These are phyloP conservation scores for Sambucus nigra DNA, from an alignment of 129 eudicot species.

Conservation along the genomic window DNA sequence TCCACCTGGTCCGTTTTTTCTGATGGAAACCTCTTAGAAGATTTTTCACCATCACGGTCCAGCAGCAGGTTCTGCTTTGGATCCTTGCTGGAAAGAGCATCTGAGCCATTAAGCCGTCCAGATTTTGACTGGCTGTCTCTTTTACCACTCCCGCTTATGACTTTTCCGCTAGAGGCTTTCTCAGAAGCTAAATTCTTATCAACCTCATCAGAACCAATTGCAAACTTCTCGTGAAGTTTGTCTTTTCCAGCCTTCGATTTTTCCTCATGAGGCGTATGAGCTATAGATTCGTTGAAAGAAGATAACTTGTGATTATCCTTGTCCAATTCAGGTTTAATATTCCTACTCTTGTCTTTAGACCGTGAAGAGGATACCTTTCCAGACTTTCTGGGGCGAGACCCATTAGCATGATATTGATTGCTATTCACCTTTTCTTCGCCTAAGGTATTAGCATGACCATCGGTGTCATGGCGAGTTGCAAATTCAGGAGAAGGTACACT, in stretches of 20 bases:
- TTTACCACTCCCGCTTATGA: slow-evolving; percentile 20
- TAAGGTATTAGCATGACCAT: slow-evolving; percentile 9
- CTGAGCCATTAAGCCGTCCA: slow-evolving; percentile 19
- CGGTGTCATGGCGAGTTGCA: slow-evolving; percentile 17
- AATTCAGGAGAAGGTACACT: slow-evolving; percentile 22
- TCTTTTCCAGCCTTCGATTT: slow-evolving; percentile 36
- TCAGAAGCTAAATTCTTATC: slow-evolving; percentile 31
- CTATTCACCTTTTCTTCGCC: slow-evolving; percentile 27
- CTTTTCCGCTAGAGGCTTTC: slow-evolving; percentile 40
- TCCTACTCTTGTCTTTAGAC: slow-evolving; percentile 47
- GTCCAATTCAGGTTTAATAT: slow-evolving; percentile 39
- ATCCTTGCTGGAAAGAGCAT: slow-evolving; percentile 23
- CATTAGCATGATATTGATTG: slow-evolving; percentile 24
- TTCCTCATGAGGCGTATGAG: slow-evolving; percentile 21
- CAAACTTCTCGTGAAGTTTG: slow-evolving; percentile 44
- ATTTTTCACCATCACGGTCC: slow-evolving; percentile 35
- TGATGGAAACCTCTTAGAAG: slow-evolving; percentile 29
- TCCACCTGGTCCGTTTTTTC: slow-evolving; percentile 27
- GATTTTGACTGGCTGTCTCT: slow-evolving; percentile 21
- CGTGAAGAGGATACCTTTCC: slow-evolving; percentile 59
- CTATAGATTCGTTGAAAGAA: slow-evolving; percentile 22
- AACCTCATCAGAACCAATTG: slow-evolving; percentile 24
- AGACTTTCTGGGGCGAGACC: slow-evolving; percentile 30
- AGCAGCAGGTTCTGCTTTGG: slow-evolving; percentile 28
- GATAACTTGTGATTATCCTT: slow-evolving; percentile 35